Evolutionary conservation across 805 yeast genomes (phyloP).

Genomic region (Starmerella floricola): DNA sequence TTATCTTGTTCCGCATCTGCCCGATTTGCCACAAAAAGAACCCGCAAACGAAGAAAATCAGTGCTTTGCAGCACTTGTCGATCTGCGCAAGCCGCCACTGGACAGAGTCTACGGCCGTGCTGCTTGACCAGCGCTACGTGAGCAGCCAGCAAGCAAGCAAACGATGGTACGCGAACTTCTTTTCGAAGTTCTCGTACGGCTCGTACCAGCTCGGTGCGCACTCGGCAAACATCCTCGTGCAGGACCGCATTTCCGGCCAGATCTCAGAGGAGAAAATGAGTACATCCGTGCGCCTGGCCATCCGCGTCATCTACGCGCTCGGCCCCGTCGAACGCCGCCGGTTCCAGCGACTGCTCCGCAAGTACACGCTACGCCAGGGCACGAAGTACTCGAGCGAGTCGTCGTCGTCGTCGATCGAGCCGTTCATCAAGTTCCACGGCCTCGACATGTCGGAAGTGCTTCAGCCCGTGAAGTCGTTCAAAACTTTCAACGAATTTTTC

Average conservation of each 20-base stretch:
- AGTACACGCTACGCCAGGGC: slow-evolving; percentile 71
- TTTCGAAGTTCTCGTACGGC: slow-evolving; percentile 80
- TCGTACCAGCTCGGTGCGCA: slow-evolving; percentile 74
- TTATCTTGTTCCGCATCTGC: slow-evolving; percentile 56
- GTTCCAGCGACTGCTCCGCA: slow-evolving; percentile 56
- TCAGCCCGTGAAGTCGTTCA: slow-evolving; percentile 39
- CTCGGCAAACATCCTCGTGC: slow-evolving; percentile 88
- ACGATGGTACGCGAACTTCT: slow-evolving; percentile 75
- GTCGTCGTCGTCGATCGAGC: slow-evolving; percentile 54
- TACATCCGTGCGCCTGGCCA: slow-evolving; percentile 76
- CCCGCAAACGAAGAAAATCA: slow-evolving; percentile 33
- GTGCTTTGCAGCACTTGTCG: slow-evolving; percentile 63
- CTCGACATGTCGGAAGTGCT: slow-evolving; percentile 62
- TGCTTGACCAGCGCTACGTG: slow-evolving; percentile 53
- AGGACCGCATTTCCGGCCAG: slow-evolving; percentile 78
- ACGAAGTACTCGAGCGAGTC: slow-evolving; percentile 59
- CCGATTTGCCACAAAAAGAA: slow-evolving; percentile 55
- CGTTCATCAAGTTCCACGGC: slow-evolving; percentile 75
- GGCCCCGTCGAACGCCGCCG: slow-evolving; percentile 76
- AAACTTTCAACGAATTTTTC: slow-evolving; percentile 80
- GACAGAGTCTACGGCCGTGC: slow-evolving; percentile 47
- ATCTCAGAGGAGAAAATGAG: slow-evolving; percentile 91
- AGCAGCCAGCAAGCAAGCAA: slow-evolving; percentile 72
- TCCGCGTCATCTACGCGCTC: slow-evolving; percentile 67
- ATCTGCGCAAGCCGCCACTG: slow-evolving; percentile 72